phyloP scores from a whole-genome alignment of 176 grass and related monocot genomes.

The Carex parvula region DNA sequence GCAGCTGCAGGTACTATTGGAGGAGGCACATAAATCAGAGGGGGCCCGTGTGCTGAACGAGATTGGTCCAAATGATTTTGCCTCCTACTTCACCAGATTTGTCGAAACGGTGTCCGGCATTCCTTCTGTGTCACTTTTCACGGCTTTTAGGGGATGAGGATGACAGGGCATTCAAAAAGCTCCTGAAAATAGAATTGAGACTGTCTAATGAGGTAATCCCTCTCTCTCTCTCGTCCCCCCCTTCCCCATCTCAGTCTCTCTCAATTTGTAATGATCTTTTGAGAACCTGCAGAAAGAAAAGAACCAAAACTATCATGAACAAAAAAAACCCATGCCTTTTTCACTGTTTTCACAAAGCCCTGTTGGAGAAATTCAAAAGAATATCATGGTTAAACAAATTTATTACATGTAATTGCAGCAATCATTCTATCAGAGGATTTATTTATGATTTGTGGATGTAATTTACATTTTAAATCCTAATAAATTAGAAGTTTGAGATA shows the following conservation, averaged over 20 bases:
- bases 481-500: not conserved
- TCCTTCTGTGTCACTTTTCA: conserved; percentile 84
- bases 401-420: not conserved
- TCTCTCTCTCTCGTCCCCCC: not conserved
- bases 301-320: not conserved
- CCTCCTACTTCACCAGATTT: conserved; percentile 76
- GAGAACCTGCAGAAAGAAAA: not conserved
- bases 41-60: conserved; percentile 37
- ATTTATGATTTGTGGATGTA: not conserved
- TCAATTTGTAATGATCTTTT: not conserved
- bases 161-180: conserved; percentile 80
- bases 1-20: conserved; percentile 77
- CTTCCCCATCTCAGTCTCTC: not conserved
- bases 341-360: not conserved
- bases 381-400: not conserved
- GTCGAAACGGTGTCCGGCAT: conserved; percentile 80
- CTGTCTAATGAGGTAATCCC: conserved; percentile 65
- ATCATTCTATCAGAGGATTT: not conserved
- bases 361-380: not conserved
- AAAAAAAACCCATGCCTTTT: not conserved
- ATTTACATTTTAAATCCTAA: not conserved
- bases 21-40: conserved; percentile 82
- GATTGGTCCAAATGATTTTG: conserved; percentile 58
- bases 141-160: conserved; percentile 69
- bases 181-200: conserved; percentile 51